These are phyloP conservation scores for Lojkania enalia DNA, from an alignment of 2,329 filamentous ascomycete genomes.

Conservation along the genomic window DNA sequence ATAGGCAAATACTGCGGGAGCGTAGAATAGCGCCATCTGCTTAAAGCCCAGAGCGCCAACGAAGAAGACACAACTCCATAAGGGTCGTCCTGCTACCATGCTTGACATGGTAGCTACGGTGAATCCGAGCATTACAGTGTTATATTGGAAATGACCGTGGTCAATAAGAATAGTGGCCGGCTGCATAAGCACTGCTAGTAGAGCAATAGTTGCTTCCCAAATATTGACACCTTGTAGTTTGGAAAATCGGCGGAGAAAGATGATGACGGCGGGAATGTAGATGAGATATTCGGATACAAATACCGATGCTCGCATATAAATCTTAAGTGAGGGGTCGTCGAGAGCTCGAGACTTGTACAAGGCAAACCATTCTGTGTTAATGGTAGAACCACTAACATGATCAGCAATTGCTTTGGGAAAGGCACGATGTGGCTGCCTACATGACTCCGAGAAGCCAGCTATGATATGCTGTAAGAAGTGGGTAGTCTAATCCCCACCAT, in stretches of 20 bases:
- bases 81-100: constrained; percentile 78
- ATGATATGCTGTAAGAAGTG: constrained; percentile 95
- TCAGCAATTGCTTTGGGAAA: constrained; percentile 14
- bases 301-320: constrained; percentile 95
- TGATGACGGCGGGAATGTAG: constrained; percentile 81
- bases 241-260: constrained; percentile 82
- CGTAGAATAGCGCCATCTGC: constrained; percentile 98
- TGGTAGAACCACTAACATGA: constrained; percentile 63
- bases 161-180: constrained; percentile 89
- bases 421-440: constrained; percentile 45
- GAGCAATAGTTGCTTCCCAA: constrained; percentile 82
- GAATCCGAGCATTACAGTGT: constrained; percentile 96
- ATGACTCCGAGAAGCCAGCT: constrained; percentile 93
- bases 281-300: constrained; percentile 87
- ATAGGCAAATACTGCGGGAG: constrained; percentile 88
- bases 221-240: constrained; percentile 74
- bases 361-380: constrained; percentile 85
- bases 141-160: constrained; percentile 97
- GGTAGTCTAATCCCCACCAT: constrained; percentile 98
- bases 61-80: constrained; percentile 93
- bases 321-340: constrained; percentile 78
- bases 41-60: constrained; percentile 95
- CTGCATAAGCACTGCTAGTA: constrained; percentile 90
- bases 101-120: constrained; percentile 85
- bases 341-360: constrained; percentile 80